Evolutionary conservation across 306 rosid genomes (phyloP).

Genomic region (Trifolium pratense): DNA sequence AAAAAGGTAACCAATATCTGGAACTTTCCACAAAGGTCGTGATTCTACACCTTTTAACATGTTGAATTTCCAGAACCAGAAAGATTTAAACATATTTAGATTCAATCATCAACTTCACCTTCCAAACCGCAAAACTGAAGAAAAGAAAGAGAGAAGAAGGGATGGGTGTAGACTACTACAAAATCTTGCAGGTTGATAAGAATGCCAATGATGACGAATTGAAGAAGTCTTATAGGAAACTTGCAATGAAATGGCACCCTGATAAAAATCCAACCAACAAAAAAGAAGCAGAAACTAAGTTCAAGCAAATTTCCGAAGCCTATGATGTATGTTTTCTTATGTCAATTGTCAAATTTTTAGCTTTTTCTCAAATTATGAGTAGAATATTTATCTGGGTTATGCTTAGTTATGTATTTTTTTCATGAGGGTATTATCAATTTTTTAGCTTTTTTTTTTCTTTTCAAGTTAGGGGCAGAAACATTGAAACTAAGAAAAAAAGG

Average conservation of each 20-base stretch:
- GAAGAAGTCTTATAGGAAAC: slow-evolving; percentile 76
- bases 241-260: slow-evolving; percentile 86
- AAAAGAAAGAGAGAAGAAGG: slow-evolving; percentile 47
- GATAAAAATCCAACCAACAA: slow-evolving; percentile 70
- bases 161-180: slow-evolving; percentile 75
- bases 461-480: not conserved
- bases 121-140: slow-evolving; percentile 29
- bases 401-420: not conserved
- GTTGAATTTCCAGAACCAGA: not conserved
- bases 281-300: slow-evolving; percentile 74
- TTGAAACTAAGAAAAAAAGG: not conserved
- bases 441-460: not conserved
- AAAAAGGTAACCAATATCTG: slow-evolving; percentile 34
- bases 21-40: slow-evolving; percentile 46
- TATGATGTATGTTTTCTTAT: slow-evolving; percentile 48
- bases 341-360: not conserved
- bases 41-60: not conserved
- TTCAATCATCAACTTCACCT: not conserved
- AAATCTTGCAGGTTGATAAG: slow-evolving; percentile 67
- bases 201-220: slow-evolving; percentile 68
- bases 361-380: slow-evolving; percentile 2
- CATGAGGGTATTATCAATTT: not conserved
- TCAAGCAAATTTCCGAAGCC: slow-evolving; percentile 75
- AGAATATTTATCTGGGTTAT: not conserved
- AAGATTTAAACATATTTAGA: not conserved